Conservation (phyloP, 768 basidiomycete genomes). For the Fomitopsis pulvina region DNA sequence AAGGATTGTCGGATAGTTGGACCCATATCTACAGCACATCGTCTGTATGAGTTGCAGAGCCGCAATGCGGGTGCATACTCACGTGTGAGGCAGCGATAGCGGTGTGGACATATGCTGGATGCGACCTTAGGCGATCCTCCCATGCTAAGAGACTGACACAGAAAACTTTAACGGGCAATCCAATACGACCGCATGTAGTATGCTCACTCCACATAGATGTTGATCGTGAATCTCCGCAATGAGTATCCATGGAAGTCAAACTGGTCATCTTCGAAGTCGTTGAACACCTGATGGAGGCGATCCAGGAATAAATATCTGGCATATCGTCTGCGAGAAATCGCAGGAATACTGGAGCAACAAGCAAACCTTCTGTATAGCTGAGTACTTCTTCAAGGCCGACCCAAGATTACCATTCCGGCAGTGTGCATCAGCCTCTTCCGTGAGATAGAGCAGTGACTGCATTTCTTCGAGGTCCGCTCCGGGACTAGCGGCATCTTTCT, state of each 20-base stretch:
- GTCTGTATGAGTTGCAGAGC: neutral
- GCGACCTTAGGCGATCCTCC: constrained; percentile 74
- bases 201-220: constrained; percentile 77
- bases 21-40: constrained; percentile 58
- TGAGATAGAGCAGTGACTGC: constrained; percentile 86
- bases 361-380: constrained; percentile 64
- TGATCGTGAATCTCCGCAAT: constrained; percentile 81
- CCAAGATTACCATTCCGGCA: constrained; percentile 56
- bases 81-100: constrained; percentile 70
- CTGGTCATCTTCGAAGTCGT: constrained; percentile 89
- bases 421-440: constrained; percentile 75
- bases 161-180: constrained; percentile 5
- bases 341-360: neutral
- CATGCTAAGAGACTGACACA: constrained; percentile 62
- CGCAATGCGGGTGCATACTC: constrained; percentile 13
- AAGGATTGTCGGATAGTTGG: constrained; percentile 63
- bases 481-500: constrained; percentile 83
- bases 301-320: neutral
- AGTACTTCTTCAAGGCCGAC: constrained; percentile 82
- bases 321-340: neutral
- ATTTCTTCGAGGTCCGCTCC: constrained; percentile 86
- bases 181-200: constrained; percentile 1
- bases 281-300: constrained; percentile 51
- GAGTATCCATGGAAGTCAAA: constrained; percentile 98
- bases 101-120: constrained; percentile 69